These are phyloP conservation scores for Umbelopsis isabellina DNA, from an alignment of 192 early-diverging fungal species.

Conservation along the genomic window DNA sequence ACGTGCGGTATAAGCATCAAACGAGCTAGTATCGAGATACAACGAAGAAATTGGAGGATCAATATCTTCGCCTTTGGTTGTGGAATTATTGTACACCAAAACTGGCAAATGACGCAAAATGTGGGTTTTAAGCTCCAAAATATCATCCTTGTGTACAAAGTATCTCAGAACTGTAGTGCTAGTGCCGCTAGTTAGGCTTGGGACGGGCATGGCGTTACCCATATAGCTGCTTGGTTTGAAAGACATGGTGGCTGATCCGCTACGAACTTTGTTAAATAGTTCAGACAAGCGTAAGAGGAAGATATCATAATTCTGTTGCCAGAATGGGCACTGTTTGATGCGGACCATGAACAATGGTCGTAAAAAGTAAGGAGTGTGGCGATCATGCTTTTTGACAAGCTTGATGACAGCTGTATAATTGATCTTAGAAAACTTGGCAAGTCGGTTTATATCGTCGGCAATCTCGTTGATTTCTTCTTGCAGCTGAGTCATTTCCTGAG, in stretches of 20 bases:
- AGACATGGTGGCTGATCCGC: conserved; percentile 45
- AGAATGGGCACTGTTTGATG: conserved; percentile 83
- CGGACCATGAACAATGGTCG: conserved; percentile 79
- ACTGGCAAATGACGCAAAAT: conserved; percentile 92
- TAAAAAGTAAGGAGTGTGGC: conserved; percentile 79
- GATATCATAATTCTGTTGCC: conserved; percentile 83
- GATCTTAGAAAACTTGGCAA: conserved; percentile 74
- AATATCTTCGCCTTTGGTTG: conserved; percentile 54
- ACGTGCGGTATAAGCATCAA: conserved; percentile 88
- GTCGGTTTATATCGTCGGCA: conserved; percentile 76
- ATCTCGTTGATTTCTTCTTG: conserved; percentile 72
- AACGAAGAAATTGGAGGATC: conserved; percentile 92
- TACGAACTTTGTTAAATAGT: conserved; percentile 72
- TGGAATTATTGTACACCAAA: conserved; percentile 81
- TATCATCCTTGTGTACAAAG: conserved; percentile 96
- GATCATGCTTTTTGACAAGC: conserved; percentile 99
- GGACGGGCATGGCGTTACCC: background rate
- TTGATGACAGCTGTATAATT: conserved; percentile 88
- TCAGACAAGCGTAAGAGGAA: conserved; percentile 85
- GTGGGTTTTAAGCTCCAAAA: conserved; percentile 90
- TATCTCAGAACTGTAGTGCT: conserved; percentile 52
- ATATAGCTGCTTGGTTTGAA: conserved; percentile 28
- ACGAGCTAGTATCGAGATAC: conserved; percentile 89
- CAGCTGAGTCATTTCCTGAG: conserved; percentile 48
- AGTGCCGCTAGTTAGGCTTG: background rate